Evolutionary conservation across 2,329 filamentous ascomycete genomes (phyloP).

Genomic region (Talaromyces sp.): DNA sequence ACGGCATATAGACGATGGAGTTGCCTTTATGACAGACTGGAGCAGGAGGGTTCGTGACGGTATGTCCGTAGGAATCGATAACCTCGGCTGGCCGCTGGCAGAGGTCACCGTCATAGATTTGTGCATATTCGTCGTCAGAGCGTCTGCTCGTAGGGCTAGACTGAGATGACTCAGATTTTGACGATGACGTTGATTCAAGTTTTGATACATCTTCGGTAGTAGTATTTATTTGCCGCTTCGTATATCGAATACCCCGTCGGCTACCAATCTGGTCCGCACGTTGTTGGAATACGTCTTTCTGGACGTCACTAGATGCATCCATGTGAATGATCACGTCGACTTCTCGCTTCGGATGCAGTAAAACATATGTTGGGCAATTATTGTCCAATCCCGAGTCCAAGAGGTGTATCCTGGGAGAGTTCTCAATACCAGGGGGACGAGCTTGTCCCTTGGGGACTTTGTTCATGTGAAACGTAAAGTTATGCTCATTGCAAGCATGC

Average conservation of each 20-base stretch:
- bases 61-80: conserved; percentile 11
- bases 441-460: conserved; percentile 3
- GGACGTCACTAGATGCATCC: conserved; percentile 9
- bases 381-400: conserved; percentile 11
- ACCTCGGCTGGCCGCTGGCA: conserved; percentile 3
- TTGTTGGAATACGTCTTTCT: conserved; percentile 10
- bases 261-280: conserved; percentile 11
- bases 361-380: conserved; percentile 11
- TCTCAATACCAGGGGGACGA: conserved; percentile 10
- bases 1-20: conserved; percentile 11
- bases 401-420: conserved; percentile 8
- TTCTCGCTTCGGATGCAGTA: conserved; percentile 9
- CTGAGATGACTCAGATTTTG: background rate
- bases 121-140: conserved; percentile 4
- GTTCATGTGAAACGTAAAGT: conserved; percentile 11
- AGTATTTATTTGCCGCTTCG: background rate
- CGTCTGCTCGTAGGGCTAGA: background rate
- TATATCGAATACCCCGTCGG: conserved; percentile 8
- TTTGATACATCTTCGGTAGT: background rate
- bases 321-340: conserved; percentile 10
- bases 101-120: conserved; percentile 5
- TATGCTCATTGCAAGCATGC: conserved; percentile 12
- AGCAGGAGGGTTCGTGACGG: conserved; percentile 9
- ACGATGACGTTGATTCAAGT: background rate
- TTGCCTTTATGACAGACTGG: conserved; percentile 7